A percentile compares a stretch with the other conserved stretches of the same genome.
Evolutionary conservation across 768 basidiomycete genomes (phyloP).

Genomic region (Sarcodon aspratus): DNA sequence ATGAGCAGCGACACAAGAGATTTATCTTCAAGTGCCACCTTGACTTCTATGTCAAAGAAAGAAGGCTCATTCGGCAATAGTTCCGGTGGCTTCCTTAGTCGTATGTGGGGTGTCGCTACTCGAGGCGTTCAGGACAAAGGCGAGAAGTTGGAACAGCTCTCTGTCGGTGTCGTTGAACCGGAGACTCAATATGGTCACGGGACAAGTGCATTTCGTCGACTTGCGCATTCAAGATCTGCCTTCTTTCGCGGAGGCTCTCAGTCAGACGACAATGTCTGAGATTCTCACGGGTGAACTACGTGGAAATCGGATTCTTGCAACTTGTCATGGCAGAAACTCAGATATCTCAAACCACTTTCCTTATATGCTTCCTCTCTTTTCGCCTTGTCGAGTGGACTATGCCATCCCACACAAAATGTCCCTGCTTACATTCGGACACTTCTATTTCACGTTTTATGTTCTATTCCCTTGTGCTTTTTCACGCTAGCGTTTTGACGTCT

Average conservation of each 20-base stretch:
- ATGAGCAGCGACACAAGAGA: neutral
- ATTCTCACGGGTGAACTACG: neutral
- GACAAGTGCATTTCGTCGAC: slow-evolving; percentile 23
- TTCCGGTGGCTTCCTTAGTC: slow-evolving; percentile 48
- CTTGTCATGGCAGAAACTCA: neutral
- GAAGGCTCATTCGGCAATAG: slow-evolving; percentile 4
- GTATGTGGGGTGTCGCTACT: slow-evolving; percentile 64
- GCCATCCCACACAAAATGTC: neutral
- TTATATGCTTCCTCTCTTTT: neutral
- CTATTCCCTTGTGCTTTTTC: neutral
- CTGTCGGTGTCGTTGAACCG: slow-evolving; percentile 15
- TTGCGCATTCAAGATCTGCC: slow-evolving; percentile 34
- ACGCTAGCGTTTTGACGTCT: neutral
- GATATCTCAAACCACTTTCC: neutral
- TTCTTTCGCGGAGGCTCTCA: slow-evolving; percentile 20
- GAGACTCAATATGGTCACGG: slow-evolving; percentile 16
- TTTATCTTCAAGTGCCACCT: slow-evolving; percentile 10
- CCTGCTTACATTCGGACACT: neutral
- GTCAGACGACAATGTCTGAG: neutral
- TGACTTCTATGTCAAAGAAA: slow-evolving; percentile 10
- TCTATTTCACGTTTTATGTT: neutral
- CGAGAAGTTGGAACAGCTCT: slow-evolving; percentile 16
- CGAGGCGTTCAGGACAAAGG: slow-evolving; percentile 19
- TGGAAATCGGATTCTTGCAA: neutral
- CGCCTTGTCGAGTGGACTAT: neutral